Percentiles rank a stretch among this genome's conserved stretches.
Evolutionary conservation across 1,139 yeast species (phyloP).

Genomic region (Spathaspora sp.): DNA sequence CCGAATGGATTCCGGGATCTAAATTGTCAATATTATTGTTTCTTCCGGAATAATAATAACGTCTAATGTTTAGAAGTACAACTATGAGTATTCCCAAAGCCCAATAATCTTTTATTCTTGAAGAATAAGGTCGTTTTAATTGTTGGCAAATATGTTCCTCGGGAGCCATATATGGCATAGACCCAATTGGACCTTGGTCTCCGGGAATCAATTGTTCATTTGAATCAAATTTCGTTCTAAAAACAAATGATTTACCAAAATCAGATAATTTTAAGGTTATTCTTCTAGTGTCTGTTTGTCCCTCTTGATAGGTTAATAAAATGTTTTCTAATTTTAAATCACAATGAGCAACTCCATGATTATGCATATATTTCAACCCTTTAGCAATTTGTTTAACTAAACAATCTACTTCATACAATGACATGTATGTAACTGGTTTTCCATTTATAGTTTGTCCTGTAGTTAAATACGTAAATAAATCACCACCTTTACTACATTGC

Average conservation of each 20-base stretch:
- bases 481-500: slow-evolving; percentile 79
- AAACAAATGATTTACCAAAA: slow-evolving; percentile 78
- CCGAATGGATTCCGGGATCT: slow-evolving; percentile 4
- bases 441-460: slow-evolving; percentile 17
- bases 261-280: slow-evolving; percentile 61
- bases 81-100: slow-evolving; percentile 57
- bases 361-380: slow-evolving; percentile 67
- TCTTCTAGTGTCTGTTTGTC: slow-evolving; percentile 14
- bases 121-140: slow-evolving; percentile 44
- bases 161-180: slow-evolving; percentile 80
- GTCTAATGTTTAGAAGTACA: slow-evolving; percentile 32
- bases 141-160: slow-evolving; percentile 47
- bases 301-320: slow-evolving; percentile 26
- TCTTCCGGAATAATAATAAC: slow-evolving; percentile 22
- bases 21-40: slow-evolving; percentile 11
- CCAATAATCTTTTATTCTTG: slow-evolving; percentile 67
- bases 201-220: slow-evolving; percentile 50
- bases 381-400: slow-evolving; percentile 64
- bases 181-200: slow-evolving; percentile 65
- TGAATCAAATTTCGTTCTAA: slow-evolving; percentile 62
- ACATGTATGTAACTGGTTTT: slow-evolving; percentile 14
- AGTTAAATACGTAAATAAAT: slow-evolving; percentile 46
- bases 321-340: slow-evolving; percentile 72
- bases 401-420: slow-evolving; percentile 65
- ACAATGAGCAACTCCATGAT: slow-evolving; percentile 76